phyloP scores from a whole-genome alignment of 2,329 filamentous ascomycete genomes.

The Escovopsis sp. region DNA sequence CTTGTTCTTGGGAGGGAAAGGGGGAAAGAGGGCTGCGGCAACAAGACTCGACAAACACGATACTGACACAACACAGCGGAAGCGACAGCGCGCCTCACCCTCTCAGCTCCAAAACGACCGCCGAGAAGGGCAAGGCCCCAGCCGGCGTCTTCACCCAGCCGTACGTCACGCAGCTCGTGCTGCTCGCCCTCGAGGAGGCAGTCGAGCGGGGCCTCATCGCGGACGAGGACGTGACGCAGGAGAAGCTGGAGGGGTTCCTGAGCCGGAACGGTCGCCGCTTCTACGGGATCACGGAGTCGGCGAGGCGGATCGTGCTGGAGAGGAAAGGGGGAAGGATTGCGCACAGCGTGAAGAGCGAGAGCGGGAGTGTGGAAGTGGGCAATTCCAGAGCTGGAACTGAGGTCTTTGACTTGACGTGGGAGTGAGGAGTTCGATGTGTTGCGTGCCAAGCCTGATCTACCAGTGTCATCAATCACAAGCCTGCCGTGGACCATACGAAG shows the following conservation, averaged over 20 bases:
- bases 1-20: too few species aligned
- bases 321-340: slow-evolving; percentile 26
- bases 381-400: slow-evolving; percentile 25
- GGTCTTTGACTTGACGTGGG: slow-evolving; percentile 27
- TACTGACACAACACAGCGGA: slow-evolving; percentile 16
- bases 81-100: slow-evolving; percentile 53
- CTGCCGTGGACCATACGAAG: too few species aligned
- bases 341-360: slow-evolving; percentile 21
- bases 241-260: slow-evolving; percentile 38
- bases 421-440: background rate
- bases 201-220: slow-evolving; percentile 36
- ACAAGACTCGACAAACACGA: too few species aligned
- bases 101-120: slow-evolving; percentile 37
- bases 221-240: slow-evolving; percentile 36
- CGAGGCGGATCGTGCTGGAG: slow-evolving; percentile 22
- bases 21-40: too few species aligned
- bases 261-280: slow-evolving; percentile 37
- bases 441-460: too few species aligned
- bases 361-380: slow-evolving; percentile 27
- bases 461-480: too few species aligned
- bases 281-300: slow-evolving; percentile 26
- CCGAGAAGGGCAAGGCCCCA: slow-evolving; percentile 36
- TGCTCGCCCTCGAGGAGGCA: slow-evolving; percentile 46
- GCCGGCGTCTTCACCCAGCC: slow-evolving; percentile 73
- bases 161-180: slow-evolving; percentile 48